These are phyloP conservation scores for Apiotrichum porosum DNA, from an alignment of 1,284 basidiomycete species.

Conservation along the genomic window DNA sequence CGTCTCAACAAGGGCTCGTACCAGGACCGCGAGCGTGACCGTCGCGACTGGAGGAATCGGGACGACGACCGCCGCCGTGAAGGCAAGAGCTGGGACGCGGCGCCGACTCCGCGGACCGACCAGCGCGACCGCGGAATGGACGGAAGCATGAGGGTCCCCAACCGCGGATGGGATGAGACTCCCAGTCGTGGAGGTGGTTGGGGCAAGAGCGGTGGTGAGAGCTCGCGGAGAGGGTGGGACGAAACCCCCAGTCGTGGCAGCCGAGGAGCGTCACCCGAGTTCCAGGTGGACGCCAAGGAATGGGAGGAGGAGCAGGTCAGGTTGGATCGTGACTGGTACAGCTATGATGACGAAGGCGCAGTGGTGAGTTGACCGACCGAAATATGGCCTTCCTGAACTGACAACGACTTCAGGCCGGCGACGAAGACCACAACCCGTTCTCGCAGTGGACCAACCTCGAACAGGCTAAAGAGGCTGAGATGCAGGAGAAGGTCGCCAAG, in stretches of 20 bases:
- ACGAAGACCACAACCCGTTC: slow-evolving; percentile 88
- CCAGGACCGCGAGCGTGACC: slow-evolving; percentile 38
- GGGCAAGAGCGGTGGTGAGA: slow-evolving; percentile 19
- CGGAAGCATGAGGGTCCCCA: slow-evolving; percentile 75
- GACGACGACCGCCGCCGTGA: slow-evolving; percentile 12
- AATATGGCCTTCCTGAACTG: too few relatives aligned
- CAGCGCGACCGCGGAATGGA: slow-evolving; percentile 59
- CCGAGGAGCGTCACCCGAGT: slow-evolving; percentile 49
- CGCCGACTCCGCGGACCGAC: slow-evolving; percentile 62
- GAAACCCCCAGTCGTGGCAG: slow-evolving; percentile 72
- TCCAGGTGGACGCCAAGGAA: slow-evolving; percentile 57
- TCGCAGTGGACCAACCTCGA: slow-evolving; percentile 83
- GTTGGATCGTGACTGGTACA: slow-evolving; percentile 92
- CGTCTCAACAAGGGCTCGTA: slow-evolving; percentile 50
- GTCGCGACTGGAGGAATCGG: slow-evolving; percentile 16
- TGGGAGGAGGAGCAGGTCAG: slow-evolving; percentile 93
- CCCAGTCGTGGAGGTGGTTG: slow-evolving; percentile 56
- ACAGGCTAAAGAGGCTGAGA: slow-evolving; percentile 66
- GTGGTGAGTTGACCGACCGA: slow-evolving; percentile 52
- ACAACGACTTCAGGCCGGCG: slow-evolving; percentile 57
- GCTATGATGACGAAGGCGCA: slow-evolving; percentile 76
- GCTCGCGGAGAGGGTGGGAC: slow-evolving; percentile 59
- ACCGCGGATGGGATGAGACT: slow-evolving; percentile 84
- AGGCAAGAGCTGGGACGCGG: slow-evolving; percentile 44
- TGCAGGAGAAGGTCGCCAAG: slow-evolving; percentile 74